Percentiles rank a stretch among this genome's conserved stretches.
Conservation (phyloP, 164 flowering plant species). For the Piper betle region DNA sequence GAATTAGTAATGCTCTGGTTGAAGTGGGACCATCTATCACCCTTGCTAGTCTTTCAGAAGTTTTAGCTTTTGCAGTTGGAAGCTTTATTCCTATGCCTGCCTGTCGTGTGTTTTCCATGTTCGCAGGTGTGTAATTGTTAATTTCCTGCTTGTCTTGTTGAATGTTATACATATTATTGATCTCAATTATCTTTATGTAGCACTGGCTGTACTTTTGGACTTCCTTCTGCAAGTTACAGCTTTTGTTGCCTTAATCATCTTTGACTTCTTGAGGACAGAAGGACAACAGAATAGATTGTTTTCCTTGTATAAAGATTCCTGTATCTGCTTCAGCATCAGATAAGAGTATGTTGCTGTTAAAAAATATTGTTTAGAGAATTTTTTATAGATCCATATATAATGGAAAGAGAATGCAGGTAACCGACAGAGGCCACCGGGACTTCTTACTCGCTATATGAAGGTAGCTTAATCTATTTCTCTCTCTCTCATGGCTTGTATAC, state of each 20-base stretch:
- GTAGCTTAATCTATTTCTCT: constrained; percentile 15
- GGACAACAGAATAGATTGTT: constrained; percentile 78
- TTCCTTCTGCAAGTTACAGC: constrained; percentile 96
- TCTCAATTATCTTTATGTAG: constrained; percentile 19
- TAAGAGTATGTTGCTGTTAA: constrained; percentile 27
- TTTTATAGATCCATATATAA: not conserved
- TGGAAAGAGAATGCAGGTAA: constrained; percentile 26
- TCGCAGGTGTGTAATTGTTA: constrained; percentile 61
- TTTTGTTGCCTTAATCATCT: constrained; percentile 86
- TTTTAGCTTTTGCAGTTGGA: constrained; percentile 96
- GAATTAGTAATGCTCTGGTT: constrained; percentile 86
- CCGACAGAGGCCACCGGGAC: constrained; percentile 48
- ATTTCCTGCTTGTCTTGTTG: not conserved
- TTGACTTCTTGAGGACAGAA: constrained; percentile 77
- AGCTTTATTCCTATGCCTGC: constrained; percentile 98
- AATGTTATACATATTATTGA: not conserved
- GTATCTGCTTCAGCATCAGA: constrained; percentile 29
- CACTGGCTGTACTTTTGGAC: constrained; percentile 90
- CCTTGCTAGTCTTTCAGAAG: constrained; percentile 85
- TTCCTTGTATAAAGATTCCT: constrained; percentile 64
- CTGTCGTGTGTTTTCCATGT: constrained; percentile 96
- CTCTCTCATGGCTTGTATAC: not conserved
- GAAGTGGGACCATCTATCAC: constrained; percentile 98
- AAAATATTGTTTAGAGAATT: not conserved
- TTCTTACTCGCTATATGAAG: constrained; percentile 85